These are phyloP conservation scores for Stachybotrys chartarum DNA, from an alignment of 2,329 filamentous ascomycete species.

Conservation along the genomic window DNA sequence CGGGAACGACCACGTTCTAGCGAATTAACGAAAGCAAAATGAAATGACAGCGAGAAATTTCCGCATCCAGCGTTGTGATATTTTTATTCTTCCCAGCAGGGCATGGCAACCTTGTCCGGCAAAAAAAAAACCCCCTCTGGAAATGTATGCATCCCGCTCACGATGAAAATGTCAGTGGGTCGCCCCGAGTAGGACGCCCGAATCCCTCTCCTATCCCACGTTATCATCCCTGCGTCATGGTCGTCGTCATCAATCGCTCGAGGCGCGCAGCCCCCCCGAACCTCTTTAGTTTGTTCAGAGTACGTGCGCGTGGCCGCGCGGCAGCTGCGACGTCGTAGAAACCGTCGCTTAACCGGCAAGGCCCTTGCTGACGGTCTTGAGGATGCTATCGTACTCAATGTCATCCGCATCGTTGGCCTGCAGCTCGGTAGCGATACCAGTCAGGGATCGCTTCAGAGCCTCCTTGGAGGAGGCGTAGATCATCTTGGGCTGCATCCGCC, in stretches of 20 bases:
- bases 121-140: conserved; percentile 12
- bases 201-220: conserved; percentile 7
- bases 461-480: conserved; percentile 86
- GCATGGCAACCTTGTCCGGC: conserved; percentile 20
- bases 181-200: conserved; percentile 10
- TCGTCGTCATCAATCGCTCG: conserved; percentile 13
- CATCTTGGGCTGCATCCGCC: conserved; percentile 64
- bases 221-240: conserved; percentile 18
- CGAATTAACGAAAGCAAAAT: conserved; percentile 4
- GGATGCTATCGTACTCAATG: conserved; percentile 68
- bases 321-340: conserved; percentile 6
- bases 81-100: conserved; percentile 20
- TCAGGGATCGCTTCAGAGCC: conserved; percentile 72
- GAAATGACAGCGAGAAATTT: conserved; percentile 10
- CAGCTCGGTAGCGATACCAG: conserved; percentile 67
- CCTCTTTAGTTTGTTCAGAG: conserved; percentile 14
- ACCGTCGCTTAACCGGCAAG: conserved; percentile 35
- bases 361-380: conserved; percentile 60
- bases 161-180: conserved; percentile 14
- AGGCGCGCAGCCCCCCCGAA: conserved; percentile 1
- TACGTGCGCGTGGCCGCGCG: conserved; percentile 14
- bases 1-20: conserved; percentile 1
- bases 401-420: conserved; percentile 81
- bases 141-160: conserved; percentile 17
- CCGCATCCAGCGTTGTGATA: conserved; percentile 19